phyloP scores from a whole-genome alignment of 2,329 filamentous ascomycete species.

The Venturia oleaginea region DNA sequence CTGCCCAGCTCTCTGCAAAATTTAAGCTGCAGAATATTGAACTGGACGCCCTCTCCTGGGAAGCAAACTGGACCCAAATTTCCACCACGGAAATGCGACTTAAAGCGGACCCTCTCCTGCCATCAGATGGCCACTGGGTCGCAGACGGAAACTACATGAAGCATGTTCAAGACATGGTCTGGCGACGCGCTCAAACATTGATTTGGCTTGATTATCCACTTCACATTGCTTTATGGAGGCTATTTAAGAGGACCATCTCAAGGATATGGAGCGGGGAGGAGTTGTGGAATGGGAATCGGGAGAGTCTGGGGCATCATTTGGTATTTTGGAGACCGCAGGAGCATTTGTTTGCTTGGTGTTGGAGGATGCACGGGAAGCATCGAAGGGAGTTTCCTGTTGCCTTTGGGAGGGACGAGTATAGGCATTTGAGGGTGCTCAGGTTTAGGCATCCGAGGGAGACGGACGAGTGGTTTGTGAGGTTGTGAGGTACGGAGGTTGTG shows the following conservation, averaged over 20 bases:
- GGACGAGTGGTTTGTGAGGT: slow-evolving; percentile 5
- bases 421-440: slow-evolving; percentile 9
- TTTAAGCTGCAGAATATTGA: slow-evolving; percentile 2
- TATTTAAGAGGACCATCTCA: slow-evolving; percentile 2
- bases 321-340: background rate
- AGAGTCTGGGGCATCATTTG: slow-evolving; percentile 2
- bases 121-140: slow-evolving; percentile 1
- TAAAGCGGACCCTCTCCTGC: background rate
- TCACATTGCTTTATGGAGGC: slow-evolving; percentile 4
- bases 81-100: background rate
- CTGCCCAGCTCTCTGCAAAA: background rate
- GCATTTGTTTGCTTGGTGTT: slow-evolving; percentile 5
- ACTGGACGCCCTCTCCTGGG: slow-evolving; percentile 9
- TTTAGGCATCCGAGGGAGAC: slow-evolving; percentile 4
- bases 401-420: slow-evolving; percentile 6
- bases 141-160: slow-evolving; percentile 10
- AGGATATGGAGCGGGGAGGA: slow-evolving; percentile 12
- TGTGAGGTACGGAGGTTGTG: background rate
- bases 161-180: slow-evolving; percentile 1
- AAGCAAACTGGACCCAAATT: background rate
- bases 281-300: slow-evolving; percentile 14
- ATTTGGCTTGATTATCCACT: slow-evolving; percentile 13
- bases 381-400: slow-evolving; percentile 6
- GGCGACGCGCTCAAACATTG: slow-evolving; percentile 3
- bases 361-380: slow-evolving; percentile 6